Evolutionary conservation across 1,284 basidiomycete genomes (phyloP).

Genomic region (Fomitopsis pinicola): DNA sequence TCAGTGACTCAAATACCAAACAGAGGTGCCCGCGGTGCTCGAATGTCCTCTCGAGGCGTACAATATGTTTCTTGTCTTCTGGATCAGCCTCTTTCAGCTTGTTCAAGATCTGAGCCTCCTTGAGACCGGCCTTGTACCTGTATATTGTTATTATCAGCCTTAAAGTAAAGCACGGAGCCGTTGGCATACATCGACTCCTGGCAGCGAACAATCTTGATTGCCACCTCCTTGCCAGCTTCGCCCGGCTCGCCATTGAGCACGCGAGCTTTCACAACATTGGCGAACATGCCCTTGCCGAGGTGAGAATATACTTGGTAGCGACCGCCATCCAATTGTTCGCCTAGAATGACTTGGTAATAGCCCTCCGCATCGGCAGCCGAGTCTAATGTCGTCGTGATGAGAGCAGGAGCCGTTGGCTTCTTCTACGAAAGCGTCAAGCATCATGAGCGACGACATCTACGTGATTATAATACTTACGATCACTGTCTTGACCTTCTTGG

Average conservation of each 20-base stretch:
- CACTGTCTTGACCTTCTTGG: slow-evolving; percentile 55
- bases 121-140: slow-evolving; percentile 93
- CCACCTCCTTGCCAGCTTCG: slow-evolving; percentile 79
- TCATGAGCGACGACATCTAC: background rate
- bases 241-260: slow-evolving; percentile 69
- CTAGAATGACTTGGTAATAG: slow-evolving; percentile 93
- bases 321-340: slow-evolving; percentile 90
- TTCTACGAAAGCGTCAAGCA: slow-evolving; percentile 20
- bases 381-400: slow-evolving; percentile 69
- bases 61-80: slow-evolving; percentile 95
- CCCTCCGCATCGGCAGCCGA: slow-evolving; percentile 87
- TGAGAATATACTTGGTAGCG: slow-evolving; percentile 94
- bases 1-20: slow-evolving; percentile 93
- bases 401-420: slow-evolving; percentile 54
- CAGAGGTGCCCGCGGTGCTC: slow-evolving; percentile 97
- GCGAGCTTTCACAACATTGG: slow-evolving; percentile 89
- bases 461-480: slow-evolving; percentile 35
- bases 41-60: slow-evolving; percentile 89
- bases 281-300: slow-evolving; percentile 98
- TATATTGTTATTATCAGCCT: background rate
- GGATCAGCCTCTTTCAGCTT: slow-evolving; percentile 88
- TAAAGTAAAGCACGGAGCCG: background rate
- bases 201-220: slow-evolving; percentile 95
- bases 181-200: slow-evolving; percentile 92
- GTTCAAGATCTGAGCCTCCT: slow-evolving; percentile 87